Conservation (phyloP, 2,329 filamentous ascomycete species). For the Colletotrichum karsti region DNA sequence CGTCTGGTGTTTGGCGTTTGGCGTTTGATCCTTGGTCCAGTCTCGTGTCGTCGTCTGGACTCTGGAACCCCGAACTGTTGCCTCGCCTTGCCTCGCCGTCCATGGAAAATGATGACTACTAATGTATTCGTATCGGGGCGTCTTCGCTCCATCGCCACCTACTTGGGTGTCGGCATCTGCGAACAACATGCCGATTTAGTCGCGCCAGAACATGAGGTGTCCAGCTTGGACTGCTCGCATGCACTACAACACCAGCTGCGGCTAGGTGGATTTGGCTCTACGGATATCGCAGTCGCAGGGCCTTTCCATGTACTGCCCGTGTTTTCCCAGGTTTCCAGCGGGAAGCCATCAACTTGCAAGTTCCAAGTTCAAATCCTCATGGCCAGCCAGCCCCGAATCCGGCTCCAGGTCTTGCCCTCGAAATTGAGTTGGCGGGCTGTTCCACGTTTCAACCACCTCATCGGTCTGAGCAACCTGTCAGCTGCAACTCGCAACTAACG, state of each 20-base stretch:
- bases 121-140: too few relatives aligned
- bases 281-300: too few relatives aligned
- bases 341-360: too few relatives aligned
- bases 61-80: too few relatives aligned
- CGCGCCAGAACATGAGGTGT: too few relatives aligned
- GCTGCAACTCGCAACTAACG: not conserved
- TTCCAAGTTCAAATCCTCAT: too few relatives aligned
- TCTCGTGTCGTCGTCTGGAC: too few relatives aligned
- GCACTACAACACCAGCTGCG: constrained; percentile 6
- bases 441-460: not conserved
- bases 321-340: not conserved
- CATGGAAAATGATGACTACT: too few relatives aligned
- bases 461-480: not conserved
- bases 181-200: too few relatives aligned
- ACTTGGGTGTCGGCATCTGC: too few relatives aligned
- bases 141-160: too few relatives aligned
- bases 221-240: not conserved
- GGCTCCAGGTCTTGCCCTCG: not conserved
- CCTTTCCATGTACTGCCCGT: not conserved
- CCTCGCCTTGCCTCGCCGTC: too few relatives aligned
- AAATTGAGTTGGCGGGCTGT: not conserved
- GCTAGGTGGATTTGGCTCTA: not conserved
- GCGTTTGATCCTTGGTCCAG: constrained; percentile 5
- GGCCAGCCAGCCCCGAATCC: not conserved
- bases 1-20: constrained; percentile 20